Conservation (phyloP, 768 basidiomycete genomes). For the Cubamyces sp. region DNA sequence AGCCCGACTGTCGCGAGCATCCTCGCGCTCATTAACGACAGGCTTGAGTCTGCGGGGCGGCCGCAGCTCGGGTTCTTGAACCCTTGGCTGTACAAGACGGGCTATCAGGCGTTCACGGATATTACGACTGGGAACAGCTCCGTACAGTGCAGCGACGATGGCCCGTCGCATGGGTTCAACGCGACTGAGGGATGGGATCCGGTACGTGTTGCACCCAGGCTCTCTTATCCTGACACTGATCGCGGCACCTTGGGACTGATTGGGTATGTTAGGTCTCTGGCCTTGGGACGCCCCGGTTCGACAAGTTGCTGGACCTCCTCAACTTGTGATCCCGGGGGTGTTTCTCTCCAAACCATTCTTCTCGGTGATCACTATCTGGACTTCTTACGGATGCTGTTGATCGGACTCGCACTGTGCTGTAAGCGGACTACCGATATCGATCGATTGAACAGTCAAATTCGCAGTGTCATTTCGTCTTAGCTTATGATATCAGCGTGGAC, state of each 20-base stretch:
- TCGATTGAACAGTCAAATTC: not conserved
- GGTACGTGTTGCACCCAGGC: conserved; percentile 22
- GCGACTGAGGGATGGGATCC: conserved; percentile 39
- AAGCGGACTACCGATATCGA: not conserved
- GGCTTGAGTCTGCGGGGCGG: conserved; percentile 30
- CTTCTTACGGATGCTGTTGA: not conserved
- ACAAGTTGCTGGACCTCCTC: conserved; percentile 20
- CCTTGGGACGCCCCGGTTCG: conserved; percentile 38
- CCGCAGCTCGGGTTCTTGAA: conserved; percentile 42
- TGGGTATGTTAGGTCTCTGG: conserved; percentile 32
- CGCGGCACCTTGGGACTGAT: no score
- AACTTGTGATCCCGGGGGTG: not conserved
- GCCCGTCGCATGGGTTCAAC: conserved; percentile 36
- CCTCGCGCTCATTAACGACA: conserved; percentile 55
- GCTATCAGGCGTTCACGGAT: conserved; percentile 31
- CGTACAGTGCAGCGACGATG: conserved; percentile 29
- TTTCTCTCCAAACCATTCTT: no score
- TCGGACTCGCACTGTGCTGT: not conserved
- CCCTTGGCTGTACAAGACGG: conserved; percentile 37
- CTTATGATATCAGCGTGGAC: not conserved
- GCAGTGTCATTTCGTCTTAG: no score
- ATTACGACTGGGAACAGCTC: conserved; percentile 27
- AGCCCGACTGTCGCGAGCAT: conserved; percentile 66
- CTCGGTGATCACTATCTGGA: not conserved
- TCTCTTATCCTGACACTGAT: not conserved